A percentile compares a stretch with the other conserved stretches of the same genome.
phyloP scores from a whole-genome alignment of 2,329 filamentous ascomycete species.

The Calonectria henricotiae region DNA sequence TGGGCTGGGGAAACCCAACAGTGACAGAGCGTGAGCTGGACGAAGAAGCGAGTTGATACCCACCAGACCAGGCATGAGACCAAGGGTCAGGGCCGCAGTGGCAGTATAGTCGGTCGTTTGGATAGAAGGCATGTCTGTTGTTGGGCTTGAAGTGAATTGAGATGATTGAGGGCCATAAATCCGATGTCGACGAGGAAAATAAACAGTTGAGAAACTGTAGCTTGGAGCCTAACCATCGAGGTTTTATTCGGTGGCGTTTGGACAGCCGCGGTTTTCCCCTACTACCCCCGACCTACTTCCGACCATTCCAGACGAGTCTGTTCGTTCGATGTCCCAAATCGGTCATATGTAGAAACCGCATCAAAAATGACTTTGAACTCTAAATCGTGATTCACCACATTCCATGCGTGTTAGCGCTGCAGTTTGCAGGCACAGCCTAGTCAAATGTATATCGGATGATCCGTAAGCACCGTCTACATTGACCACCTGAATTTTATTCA shows the following conservation, averaged over 20 bases:
- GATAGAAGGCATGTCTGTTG: background rate
- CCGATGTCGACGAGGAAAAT: background rate
- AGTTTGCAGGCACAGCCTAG: background rate
- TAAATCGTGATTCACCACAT: background rate
- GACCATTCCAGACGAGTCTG: background rate
- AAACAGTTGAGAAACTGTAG: background rate
- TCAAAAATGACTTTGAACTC: too few species aligned
- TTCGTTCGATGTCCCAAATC: background rate
- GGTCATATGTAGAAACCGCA: too few species aligned
- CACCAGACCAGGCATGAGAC: conserved; percentile 25
- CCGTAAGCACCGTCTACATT: background rate
- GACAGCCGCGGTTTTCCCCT: conserved; percentile 9
- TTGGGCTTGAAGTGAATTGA: background rate
- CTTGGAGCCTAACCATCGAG: background rate
- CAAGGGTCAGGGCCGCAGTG: conserved; percentile 3
- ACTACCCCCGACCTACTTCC: background rate
- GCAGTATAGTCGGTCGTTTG: conserved; percentile 11
- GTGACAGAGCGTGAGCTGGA: conserved; percentile 10
- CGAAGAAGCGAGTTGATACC: conserved; percentile 28
- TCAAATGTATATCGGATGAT: background rate
- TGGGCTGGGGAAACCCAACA: conserved; percentile 19
- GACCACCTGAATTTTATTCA: background rate
- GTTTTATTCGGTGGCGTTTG: conserved; percentile 12
- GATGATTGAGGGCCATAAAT: background rate
- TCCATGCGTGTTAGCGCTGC: background rate